phyloP scores from a whole-genome alignment of 345 rosid genomes.

The Lenwebbia sp. region DNA sequence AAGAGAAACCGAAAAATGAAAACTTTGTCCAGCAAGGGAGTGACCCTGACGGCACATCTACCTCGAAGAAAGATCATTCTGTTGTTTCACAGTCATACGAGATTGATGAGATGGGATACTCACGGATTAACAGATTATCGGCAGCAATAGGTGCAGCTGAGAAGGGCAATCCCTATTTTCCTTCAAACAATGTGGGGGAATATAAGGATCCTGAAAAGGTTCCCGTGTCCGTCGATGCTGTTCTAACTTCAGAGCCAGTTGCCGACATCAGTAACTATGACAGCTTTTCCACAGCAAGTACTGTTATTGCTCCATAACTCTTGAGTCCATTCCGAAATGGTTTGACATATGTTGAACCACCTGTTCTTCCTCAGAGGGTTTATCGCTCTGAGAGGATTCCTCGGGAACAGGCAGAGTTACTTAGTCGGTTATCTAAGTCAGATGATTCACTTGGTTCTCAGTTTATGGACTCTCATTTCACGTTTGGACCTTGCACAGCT shows the following conservation, averaged over 20 bases:
- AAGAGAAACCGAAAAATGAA: neutral
- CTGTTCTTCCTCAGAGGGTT: slow-evolving; percentile 30
- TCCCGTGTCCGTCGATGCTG: slow-evolving; percentile 28
- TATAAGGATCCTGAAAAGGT: slow-evolving; percentile 21
- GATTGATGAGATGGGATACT: slow-evolving; percentile 22
- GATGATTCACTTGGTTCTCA: slow-evolving; percentile 65
- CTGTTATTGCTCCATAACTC: slow-evolving; percentile 29
- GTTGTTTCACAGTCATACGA: slow-evolving; percentile 10
- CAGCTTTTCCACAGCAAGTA: slow-evolving; percentile 23
- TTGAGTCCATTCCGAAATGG: slow-evolving; percentile 35
- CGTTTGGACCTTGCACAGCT: slow-evolving; percentile 28
- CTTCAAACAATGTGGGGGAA: slow-evolving; percentile 4
- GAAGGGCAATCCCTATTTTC: neutral
- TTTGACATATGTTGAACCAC: slow-evolving; percentile 39
- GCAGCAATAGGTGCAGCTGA: slow-evolving; percentile 15
- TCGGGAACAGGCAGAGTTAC: slow-evolving; percentile 49
- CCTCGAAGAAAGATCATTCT: slow-evolving; percentile 8
- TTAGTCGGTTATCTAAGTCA: slow-evolving; percentile 60
- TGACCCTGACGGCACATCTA: slow-evolving; percentile 19
- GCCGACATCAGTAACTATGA: slow-evolving; percentile 34
- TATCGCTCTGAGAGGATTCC: slow-evolving; percentile 71
- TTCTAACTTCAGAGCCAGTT: slow-evolving; percentile 16
- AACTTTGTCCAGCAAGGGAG: neutral
- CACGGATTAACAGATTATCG: slow-evolving; percentile 22
- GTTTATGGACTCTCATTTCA: slow-evolving; percentile 40